A percentile compares a stretch with the other conserved stretches of the same genome.
phyloP scores from a whole-genome alignment of 2,329 filamentous ascomycete species.

The Verticillium tricorpus region DNA sequence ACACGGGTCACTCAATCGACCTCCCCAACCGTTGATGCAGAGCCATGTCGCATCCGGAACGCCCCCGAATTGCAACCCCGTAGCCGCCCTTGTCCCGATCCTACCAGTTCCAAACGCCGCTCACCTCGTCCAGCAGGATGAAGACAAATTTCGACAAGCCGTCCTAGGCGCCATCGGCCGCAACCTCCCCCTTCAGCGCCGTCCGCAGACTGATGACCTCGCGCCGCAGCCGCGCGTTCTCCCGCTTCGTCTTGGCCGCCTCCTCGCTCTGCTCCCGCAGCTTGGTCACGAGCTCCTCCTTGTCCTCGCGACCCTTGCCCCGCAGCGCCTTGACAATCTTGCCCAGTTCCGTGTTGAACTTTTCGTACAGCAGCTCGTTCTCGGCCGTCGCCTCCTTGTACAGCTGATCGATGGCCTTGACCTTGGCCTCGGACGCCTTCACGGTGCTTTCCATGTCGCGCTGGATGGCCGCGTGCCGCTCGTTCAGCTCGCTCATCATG shows the following conservation, averaged over 20 bases:
- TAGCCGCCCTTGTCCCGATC: background rate
- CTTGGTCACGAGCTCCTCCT: conserved; percentile 69
- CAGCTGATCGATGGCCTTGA: conserved; percentile 78
- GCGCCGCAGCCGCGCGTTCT: conserved; percentile 77
- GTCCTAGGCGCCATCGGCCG: conserved; percentile 24
- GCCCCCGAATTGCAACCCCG: background rate
- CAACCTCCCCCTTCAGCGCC: conserved; percentile 50
- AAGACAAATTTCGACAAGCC: background rate
- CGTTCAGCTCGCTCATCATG: conserved; percentile 53
- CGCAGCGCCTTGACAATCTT: conserved; percentile 75
- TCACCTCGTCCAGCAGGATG: background rate
- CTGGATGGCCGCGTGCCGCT: conserved; percentile 60
- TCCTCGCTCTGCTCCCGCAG: conserved; percentile 75
- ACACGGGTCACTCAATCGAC: background rate
- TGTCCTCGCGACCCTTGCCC: conserved; percentile 68
- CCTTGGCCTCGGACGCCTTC: conserved; percentile 70
- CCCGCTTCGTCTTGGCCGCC: conserved; percentile 70
- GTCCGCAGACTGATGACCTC: conserved; percentile 70
- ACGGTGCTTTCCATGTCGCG: conserved; percentile 69
- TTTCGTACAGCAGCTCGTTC: conserved; percentile 88
- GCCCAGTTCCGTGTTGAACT: conserved; percentile 85
- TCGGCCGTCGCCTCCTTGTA: conserved; percentile 85
- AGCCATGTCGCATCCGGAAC: background rate
- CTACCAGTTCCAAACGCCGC: conserved; percentile 1
- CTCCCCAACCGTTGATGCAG: background rate